Percentiles rank a stretch among this genome's conserved stretches.
phyloP scores from a whole-genome alignment of 2,329 filamentous ascomycete species.

The Pseudogymnoascus sp. region DNA sequence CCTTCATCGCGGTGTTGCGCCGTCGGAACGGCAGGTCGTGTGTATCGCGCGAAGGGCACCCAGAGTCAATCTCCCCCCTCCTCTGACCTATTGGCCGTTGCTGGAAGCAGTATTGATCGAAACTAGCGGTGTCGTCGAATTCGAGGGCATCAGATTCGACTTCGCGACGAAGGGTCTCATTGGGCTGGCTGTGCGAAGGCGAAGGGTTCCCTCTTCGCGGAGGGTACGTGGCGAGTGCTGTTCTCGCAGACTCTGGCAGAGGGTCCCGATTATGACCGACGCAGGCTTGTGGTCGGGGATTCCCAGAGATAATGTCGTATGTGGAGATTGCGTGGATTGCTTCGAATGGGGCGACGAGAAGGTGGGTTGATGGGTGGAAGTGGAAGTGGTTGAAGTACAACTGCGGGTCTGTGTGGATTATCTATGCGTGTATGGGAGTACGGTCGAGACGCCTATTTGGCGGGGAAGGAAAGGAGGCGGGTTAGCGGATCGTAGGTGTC shows the following conservation, averaged over 20 bases:
- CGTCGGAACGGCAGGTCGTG: neutral
- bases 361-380: neutral
- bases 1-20: neutral
- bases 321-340: neutral
- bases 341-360: neutral
- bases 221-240: neutral
- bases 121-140: neutral
- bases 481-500: constrained; percentile 1
- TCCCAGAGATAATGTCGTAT: neutral
- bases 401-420: neutral
- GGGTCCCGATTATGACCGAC: neutral
- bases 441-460: constrained; percentile 9
- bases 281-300: neutral
- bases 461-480: neutral
- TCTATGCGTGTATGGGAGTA: neutral
- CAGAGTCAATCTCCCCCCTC: neutral
- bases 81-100: neutral
- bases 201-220: neutral
- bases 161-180: constrained; percentile 7
- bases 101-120: neutral
- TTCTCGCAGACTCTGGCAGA: neutral
- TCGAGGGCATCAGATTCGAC: constrained; percentile 4
- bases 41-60: neutral
- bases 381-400: neutral
- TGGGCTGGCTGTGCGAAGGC: neutral